A percentile compares a stretch with the other conserved stretches of the same genome.
These are phyloP conservation scores for Heterobasidion annosum DNA, from an alignment of 1,284 basidiomycete species.

Conservation along the genomic window DNA sequence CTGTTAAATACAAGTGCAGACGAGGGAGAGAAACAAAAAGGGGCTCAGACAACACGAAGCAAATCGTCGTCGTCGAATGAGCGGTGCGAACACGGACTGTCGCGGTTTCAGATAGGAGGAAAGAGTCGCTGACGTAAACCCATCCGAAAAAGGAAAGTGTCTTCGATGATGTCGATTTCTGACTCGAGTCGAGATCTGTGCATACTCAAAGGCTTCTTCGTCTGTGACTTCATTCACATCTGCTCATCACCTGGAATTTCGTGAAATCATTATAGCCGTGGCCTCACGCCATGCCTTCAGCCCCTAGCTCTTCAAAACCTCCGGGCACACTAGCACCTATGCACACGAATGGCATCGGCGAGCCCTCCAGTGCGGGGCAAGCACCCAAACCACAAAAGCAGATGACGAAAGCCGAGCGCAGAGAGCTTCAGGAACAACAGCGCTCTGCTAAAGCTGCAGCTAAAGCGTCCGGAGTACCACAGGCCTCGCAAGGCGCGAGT, in stretches of 20 bases:
- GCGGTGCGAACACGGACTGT: too few relatives aligned
- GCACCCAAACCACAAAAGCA: conserved; percentile 45
- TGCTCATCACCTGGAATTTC: too few relatives aligned
- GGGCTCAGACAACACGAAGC: too few relatives aligned
- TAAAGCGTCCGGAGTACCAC: conserved; percentile 12
- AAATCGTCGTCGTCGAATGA: too few relatives aligned
- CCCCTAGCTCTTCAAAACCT: neutral
- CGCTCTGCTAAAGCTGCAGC: conserved; percentile 57
- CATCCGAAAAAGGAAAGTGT: neutral
- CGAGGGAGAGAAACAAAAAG: too few relatives aligned
- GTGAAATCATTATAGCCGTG: neutral
- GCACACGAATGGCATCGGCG: neutral
- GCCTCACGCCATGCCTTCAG: neutral
- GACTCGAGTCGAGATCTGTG: neutral
- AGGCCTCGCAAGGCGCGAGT: conserved; percentile 8
- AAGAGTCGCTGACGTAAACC: conserved; percentile 1
- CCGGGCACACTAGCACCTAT: neutral
- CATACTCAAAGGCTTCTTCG: neutral
- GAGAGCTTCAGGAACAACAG: conserved; percentile 73
- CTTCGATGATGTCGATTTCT: neutral
- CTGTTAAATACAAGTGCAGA: too few relatives aligned
- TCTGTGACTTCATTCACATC: neutral
- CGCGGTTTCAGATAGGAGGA: too few relatives aligned
- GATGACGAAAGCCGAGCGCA: conserved; percentile 72
- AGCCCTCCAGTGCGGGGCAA: conserved; percentile 5